phyloP scores from a whole-genome alignment of 2,329 filamentous ascomycete species.

The Stagonosporopsis tanaceti region DNA sequence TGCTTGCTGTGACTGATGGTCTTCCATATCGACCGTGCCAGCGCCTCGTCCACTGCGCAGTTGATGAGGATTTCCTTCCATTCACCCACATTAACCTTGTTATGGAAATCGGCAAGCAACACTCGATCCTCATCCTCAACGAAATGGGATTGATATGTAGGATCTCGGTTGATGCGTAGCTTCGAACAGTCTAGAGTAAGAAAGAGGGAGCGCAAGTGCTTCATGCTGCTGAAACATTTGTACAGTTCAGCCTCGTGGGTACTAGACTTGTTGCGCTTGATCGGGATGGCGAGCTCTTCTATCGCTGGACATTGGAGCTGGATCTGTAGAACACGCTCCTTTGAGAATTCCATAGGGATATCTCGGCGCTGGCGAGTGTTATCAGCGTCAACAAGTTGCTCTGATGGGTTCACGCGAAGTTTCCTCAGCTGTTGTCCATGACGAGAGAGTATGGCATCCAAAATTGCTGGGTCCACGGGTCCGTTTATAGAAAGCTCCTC shows the following conservation, averaged over 20 bases:
- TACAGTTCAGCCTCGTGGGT: conserved; percentile 26
- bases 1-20: conserved; percentile 24
- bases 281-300: conserved; percentile 26
- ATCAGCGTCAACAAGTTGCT: not conserved
- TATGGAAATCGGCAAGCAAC: not conserved
- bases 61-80: conserved; percentile 28
- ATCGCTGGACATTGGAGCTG: conserved; percentile 25
- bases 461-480: conserved; percentile 22
- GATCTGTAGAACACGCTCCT: conserved; percentile 15
- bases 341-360: conserved; percentile 27
- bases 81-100: not conserved
- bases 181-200: conserved; percentile 28
- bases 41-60: conserved; percentile 31
- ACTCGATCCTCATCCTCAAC: conserved; percentile 8
- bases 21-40: conserved; percentile 31
- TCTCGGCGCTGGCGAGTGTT: conserved; percentile 19
- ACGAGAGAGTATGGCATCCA: conserved; percentile 21
- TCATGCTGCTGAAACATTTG: conserved; percentile 27
- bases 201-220: conserved; percentile 23
- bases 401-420: not conserved
- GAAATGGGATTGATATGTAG: conserved; percentile 20
- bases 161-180: conserved; percentile 20
- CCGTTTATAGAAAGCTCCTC: conserved; percentile 24
- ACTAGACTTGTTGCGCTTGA: conserved; percentile 29
- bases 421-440: conserved; percentile 3